These are phyloP conservation scores for Metschnikowia baotianmanensis DNA, from an alignment of 805 yeast species.

Conservation along the genomic window DNA sequence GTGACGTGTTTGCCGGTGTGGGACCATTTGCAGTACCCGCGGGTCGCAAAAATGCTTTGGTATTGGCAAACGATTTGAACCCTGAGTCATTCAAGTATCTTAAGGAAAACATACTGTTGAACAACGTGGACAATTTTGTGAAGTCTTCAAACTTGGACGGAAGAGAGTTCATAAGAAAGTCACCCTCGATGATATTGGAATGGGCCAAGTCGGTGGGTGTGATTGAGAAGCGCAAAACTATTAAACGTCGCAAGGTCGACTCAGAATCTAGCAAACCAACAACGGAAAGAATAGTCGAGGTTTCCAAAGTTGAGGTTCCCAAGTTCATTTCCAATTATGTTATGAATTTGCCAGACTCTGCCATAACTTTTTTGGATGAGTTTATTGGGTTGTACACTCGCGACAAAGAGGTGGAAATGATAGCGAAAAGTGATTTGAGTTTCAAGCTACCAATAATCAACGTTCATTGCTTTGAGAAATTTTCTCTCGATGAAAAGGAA, in stretches of 20 bases:
- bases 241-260: constrained; percentile 37
- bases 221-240: constrained; percentile 35
- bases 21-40: constrained; percentile 99
- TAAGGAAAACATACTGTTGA: constrained; percentile 57
- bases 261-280: constrained; percentile 29
- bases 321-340: constrained; percentile 66
- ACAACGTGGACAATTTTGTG: constrained; percentile 62
- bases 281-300: constrained; percentile 19
- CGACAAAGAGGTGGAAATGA: constrained; percentile 35
- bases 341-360: constrained; percentile 95
- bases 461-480: constrained; percentile 91
- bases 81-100: constrained; percentile 80
- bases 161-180: constrained; percentile 65
- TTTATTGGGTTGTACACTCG: constrained; percentile 67
- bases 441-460: constrained; percentile 73
- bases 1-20: constrained; percentile 97
- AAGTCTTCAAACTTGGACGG: constrained; percentile 76
- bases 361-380: constrained; percentile 75
- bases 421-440: constrained; percentile 38
- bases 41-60: constrained; percentile 75
- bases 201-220: constrained; percentile 38
- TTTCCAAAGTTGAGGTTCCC: constrained; percentile 44
- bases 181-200: constrained; percentile 51
- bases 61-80: constrained; percentile 89
- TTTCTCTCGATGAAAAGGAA: constrained; percentile 68